Base-by-base conservation (phyloP, 1,284 basidiomycete species). In the Trichosporon faecale region DNA sequence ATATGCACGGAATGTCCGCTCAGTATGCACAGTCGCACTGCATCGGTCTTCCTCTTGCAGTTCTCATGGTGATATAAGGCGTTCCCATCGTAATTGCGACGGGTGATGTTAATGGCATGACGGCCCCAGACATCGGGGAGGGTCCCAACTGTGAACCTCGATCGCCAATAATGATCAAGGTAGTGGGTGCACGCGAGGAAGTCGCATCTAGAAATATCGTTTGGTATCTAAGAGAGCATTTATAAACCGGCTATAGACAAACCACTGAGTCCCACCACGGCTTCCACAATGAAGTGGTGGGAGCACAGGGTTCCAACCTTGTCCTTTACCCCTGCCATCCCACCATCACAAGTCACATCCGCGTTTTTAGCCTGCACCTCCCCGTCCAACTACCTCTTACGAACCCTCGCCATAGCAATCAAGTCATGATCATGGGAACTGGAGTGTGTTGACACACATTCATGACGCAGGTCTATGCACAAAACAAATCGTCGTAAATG, bases 401-500 rank as follows among this genome's bases (percentile, higher is more conserved):
- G 29, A 33, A 14, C 55, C 57, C 57, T 61, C 27, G 7, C 29
- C 27, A 61, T 61, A 9, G 27, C 18, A 16, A 3, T 27, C 52
- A 16, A 16, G 52, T 57, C 57, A 61, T 61, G n/a, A n/a, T n/a
- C 57, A 61, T 31, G 27, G 57, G 18, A 31, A 31, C 29, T 21
- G 31, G 11, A 18, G 18, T 61, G 57, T 61, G 57, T 61, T 29
- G 57, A 61, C 57, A 61, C 57, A 61, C 57, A 61, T 61, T 61
- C 57, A 61, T 61, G 57, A 61, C 57, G 57, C 57, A 61, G 29
- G 29, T 61, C 57, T 61, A 61, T 61, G 57, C 57, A 61, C 57
- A 61, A 31, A 21, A 31, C n/a, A 14, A 61, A 31, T 61, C 57
- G 57, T 61, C 57, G 57, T 61, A 29, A 31, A 25, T 21, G 57